Evolutionary conservation across 2,329 filamentous ascomycete species (phyloP), one percentile per base, ranked within the genome.

Genomic region (Cordyceps cateniannulata): DNA sequence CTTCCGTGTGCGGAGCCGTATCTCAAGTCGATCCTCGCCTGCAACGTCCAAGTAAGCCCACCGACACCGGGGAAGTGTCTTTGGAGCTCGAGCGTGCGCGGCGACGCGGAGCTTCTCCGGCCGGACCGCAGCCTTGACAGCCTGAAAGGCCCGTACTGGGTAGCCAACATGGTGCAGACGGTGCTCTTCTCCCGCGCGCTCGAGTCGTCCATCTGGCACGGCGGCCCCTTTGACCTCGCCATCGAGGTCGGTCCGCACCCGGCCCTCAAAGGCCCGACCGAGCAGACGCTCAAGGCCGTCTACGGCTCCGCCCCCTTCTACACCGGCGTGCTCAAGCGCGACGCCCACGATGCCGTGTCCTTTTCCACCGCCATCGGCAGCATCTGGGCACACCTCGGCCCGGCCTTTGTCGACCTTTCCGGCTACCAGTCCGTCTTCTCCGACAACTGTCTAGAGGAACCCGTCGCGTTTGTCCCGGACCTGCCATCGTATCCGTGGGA

Each of bases 241-340:
- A 63, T 81, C 18, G 79, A 82, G 65, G 65, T 81, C 9, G 79
- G 79, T 0, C 78, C 79, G 0, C 79, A 81, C 63, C 73, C 77
- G 0, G 78, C 77, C 1, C 71, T 82, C 2, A 73, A 77, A 8
- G 56, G 47, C 2, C 56, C 56, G 0, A 48, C 24, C 20, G 25
- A 27, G 5, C 24, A 57, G 27, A 44, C 40, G 1, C 6, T 57
- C 1, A 56, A 56, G 25, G 22, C 25, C 2, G 25, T 14, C 1
- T 27, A 18, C 14, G 57, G 54, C 5, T 69, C 72, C 1, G 74
- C 73, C 16, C 71, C 72, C 27, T 67, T 72, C 0, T 79, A 79
- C 53, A 71, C 69, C 3, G 73, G 75, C 0, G 70, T 71, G 1
- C 76, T 87, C 3, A 27, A 59, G 35, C 58, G 69, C 78, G 6